Conservation (phyloP, 495 filamentous ascomycete species). For the Trichoderma parareesei region DNA sequence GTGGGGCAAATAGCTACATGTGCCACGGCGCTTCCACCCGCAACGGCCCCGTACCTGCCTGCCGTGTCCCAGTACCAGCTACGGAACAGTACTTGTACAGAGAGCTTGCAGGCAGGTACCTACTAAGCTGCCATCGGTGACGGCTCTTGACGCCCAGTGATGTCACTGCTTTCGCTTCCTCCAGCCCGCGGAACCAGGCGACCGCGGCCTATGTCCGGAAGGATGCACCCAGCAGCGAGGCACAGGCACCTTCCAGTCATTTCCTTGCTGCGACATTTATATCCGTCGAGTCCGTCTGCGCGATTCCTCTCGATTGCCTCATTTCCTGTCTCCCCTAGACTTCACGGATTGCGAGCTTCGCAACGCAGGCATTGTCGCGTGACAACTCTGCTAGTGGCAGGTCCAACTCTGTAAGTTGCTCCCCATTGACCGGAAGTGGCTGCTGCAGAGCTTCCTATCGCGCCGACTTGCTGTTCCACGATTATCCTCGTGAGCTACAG, state of each 20-base stretch:
- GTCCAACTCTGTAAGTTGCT: not conserved
- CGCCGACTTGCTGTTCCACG: not conserved
- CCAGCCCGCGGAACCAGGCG: not conserved
- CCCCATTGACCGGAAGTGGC: not conserved
- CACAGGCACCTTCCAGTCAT: too few species aligned
- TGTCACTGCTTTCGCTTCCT: not conserved
- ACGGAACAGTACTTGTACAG: too few species aligned
- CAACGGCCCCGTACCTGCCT: not conserved
- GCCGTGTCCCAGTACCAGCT: not conserved
- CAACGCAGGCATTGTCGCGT: not conserved
- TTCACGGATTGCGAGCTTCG: not conserved
- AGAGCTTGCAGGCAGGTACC: too few species aligned
- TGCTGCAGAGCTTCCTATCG: not conserved
- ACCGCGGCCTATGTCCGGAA: not conserved
- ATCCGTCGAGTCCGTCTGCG: not conserved
- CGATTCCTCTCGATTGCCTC: not conserved
- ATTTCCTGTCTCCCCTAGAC: not conserved
- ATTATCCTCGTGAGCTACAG: not conserved
- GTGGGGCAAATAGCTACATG: conserved; percentile 1
- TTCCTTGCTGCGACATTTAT: not conserved
- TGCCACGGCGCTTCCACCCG: not conserved
- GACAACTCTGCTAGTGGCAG: not conserved
- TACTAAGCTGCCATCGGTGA: too few species aligned
- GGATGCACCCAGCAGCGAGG: not conserved
- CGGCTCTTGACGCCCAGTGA: conserved; percentile 1